Base-by-base conservation (phyloP, 495 filamentous ascomycete species). In the Podospora australis region DNA sequence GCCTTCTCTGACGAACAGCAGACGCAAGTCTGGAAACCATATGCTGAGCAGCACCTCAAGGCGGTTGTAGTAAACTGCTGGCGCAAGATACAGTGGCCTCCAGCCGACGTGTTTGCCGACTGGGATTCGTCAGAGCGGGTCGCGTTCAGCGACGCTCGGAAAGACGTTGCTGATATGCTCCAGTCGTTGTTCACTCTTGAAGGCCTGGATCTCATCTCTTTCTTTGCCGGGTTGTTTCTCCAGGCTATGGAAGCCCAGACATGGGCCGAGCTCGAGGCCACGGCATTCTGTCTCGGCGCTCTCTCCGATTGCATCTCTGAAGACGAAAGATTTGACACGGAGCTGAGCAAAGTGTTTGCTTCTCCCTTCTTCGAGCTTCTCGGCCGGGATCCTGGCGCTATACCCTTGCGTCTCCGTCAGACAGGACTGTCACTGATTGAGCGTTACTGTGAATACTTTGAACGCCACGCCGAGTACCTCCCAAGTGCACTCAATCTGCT, bases 211-310 rank as follows among this genome's bases (percentile, higher is more conserved):
- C 58, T 96, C 24, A 75, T 96, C 14, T 71, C 79, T 14, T 75
- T 80, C 8, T 86, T 96, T 57, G 79, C 84, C 32, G 69, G 79
- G 34, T 70, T 83, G 32, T 77, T 86, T 38, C 65, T 78, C 3
- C 68, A 73, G 28, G 78, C 82, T 19, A 70, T 92, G 2, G 52
- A 70, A 38, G 68, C 63, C 21, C 71, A 71, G 43, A 66, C 80
- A 20, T 98, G 90, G 89, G 68, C 77, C 19, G 80, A 84, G 38
- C 77, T 95, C 21, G 92, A 96, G 62, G 86, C 86, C 4, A 78
- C 83, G 1, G 70, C 88, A 26, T 95, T 87, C 63, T 90, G 85
- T 57, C 70, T 98, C 16, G 80, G 82, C 42, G 74, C 81, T 45
- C 70, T 96, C 22, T 78, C 86, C 8, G 91, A 95, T 57, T 83